Base-by-base conservation (phyloP, 352 stramenopile species). In the Albugo candida region DNA sequence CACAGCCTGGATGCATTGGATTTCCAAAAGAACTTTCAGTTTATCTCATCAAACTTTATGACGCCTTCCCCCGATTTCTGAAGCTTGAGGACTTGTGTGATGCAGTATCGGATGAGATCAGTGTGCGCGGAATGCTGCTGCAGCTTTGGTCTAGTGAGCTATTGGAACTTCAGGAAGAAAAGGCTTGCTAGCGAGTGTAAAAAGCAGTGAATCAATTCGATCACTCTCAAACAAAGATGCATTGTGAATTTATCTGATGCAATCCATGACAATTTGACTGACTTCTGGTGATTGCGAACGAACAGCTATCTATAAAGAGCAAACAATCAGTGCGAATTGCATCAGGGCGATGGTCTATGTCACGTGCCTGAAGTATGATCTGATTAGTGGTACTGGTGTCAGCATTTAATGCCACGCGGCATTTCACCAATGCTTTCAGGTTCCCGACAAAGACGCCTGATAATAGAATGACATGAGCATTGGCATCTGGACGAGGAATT, bases 251-350 rank as follows among this genome's bases (percentile, higher is more conserved):
- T 83, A 91, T 70, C 77, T 70, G 66, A 98, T 98, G 70, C 93
- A 97, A 55, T 98, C 92, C 55, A 95, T 88, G 36, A 98, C 94
- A 58, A 95, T 96, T 58, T 95, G 76, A 52, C 86, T 97, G 31
- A 98, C 79, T 58, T 92, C 69, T 37, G 88, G 75, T 56, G 88
- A 79, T 56, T 97, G 86, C 57, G 86, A 97, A 56, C 94, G 74
- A 19, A 98, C 92, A 14, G 89, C 93, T 73, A 99, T 97, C 79
- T 98, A 48, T 42, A 59, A 55, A 60, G 24, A 41, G 13, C 13
- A 35, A 57, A 21, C 20, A 44, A 34, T 14, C 8, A 19, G 34
- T 34, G 10, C 6, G 38, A 60, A 11, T 10, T 19, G 38, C 19
- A 11, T 14, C 51, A 16, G 17, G 12, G n/a, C 52, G 56, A 48